Base-by-base conservation (phyloP, 306 rosid genomes). In the Lathyrus oleraceus region DNA sequence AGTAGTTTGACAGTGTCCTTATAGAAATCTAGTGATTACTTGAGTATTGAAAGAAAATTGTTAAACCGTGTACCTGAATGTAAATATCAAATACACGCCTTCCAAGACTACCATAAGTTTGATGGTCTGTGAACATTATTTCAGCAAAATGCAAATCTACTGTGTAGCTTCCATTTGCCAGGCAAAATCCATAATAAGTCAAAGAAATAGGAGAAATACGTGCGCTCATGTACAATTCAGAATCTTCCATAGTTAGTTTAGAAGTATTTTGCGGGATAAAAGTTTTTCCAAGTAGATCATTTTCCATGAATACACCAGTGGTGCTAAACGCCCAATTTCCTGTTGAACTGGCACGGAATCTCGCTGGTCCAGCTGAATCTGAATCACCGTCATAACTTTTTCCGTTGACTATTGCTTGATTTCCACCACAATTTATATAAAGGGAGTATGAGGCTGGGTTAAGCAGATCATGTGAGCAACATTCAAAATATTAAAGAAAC, bases 121-220 rank as follows among this genome's bases (percentile, higher is more conserved):
- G 1, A 15, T 77, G 16, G 42, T 73, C 68, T 0, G 19, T 63
- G 69, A 70, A 82, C 80, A 70, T 72, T 10, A 61, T 80, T 71
- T 87, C 92, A 6, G 85, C 92, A 76, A 87, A 87, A 23, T 80
- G 83, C 9, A 87, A 75, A 0, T 35, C 63, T 8, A 84, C 76
- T 0, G 74, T 82, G 72, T 87, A 87, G 67, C 30, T 58, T 35
- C 92, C 92, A 70, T 82, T 84, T 67, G 23, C 45, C 36, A 87
- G 81, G 21, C 92, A 83, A 35, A 70, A 70, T 5, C 86, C 92
- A 67, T 80, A 87, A 70, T 82, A 87, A 53, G 91, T 87, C 56
- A 87, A 56, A 40, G 95, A 86, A 70, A 75, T 72, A 36, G 96
- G 85, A 48, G 95, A 79, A 67, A 84, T 66, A 11, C 96, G 91